phyloP scores from a whole-genome alignment of 371 early-diverging fungal genomes.

The Cokeromyces recurvatus region DNA sequence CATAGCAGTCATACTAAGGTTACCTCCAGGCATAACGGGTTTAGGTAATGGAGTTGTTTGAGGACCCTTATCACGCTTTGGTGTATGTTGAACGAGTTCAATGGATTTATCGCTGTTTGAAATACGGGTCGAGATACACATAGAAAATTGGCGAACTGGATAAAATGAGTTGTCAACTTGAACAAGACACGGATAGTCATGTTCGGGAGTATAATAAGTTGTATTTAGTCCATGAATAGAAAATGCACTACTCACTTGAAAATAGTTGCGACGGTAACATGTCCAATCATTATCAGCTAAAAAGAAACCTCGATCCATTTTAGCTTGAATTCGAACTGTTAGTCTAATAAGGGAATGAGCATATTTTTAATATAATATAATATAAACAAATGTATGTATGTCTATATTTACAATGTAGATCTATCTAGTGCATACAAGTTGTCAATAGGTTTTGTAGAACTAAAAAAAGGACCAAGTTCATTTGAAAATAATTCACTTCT shows the following conservation, averaged over 20 bases:
- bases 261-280: slow-evolving; percentile 94
- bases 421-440: slow-evolving; percentile 61
- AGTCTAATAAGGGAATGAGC: slow-evolving; percentile 15
- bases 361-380: no score
- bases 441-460: slow-evolving; percentile 57
- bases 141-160: slow-evolving; percentile 55
- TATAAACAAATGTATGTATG: neutral
- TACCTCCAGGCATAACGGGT: slow-evolving; percentile 59
- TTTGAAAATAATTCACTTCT: slow-evolving; percentile 34
- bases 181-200: slow-evolving; percentile 60
- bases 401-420: slow-evolving; percentile 49
- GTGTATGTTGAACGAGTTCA: slow-evolving; percentile 88
- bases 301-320: slow-evolving; percentile 80
- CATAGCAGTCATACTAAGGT: slow-evolving; percentile 45
- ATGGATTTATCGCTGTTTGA: slow-evolving; percentile 68
- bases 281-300: slow-evolving; percentile 84
- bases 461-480: slow-evolving; percentile 58
- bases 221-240: slow-evolving; percentile 44
- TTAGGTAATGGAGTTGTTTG: slow-evolving; percentile 68
- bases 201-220: slow-evolving; percentile 30
- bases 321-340: slow-evolving; percentile 51
- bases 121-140: slow-evolving; percentile 76
- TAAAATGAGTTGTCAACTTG: slow-evolving; percentile 44
- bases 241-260: slow-evolving; percentile 82
- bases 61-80: slow-evolving; percentile 93